These are phyloP conservation scores for Coemansia guatemalensis DNA, from an alignment of 192 early-diverging fungal species.

Conservation along the genomic window DNA sequence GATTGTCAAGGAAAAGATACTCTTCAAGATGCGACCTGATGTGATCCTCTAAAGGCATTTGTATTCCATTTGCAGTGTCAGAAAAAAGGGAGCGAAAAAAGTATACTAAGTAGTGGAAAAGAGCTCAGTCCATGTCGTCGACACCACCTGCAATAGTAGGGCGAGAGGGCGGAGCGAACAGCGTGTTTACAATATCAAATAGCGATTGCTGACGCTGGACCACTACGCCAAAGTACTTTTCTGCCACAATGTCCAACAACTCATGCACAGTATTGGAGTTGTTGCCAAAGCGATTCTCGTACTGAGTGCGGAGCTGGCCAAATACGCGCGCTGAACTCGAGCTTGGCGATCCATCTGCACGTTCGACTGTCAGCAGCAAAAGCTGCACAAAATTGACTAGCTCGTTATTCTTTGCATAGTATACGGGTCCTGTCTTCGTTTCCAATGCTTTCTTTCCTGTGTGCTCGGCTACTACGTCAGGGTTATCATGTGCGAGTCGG, in stretches of 20 bases:
- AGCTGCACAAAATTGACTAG: constrained; percentile 69
- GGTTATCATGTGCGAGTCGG: constrained; percentile 20
- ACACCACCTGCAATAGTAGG: constrained; percentile 22
- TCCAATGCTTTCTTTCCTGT: constrained; percentile 23
- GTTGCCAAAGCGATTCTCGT: constrained; percentile 35
- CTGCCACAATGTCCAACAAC: constrained; percentile 38
- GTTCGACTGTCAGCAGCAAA: constrained; percentile 64
- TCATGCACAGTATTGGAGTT: constrained; percentile 29
- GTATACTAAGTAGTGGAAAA: neutral
- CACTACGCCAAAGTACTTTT: constrained; percentile 53
- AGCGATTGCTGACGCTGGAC: constrained; percentile 50
- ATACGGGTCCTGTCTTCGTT: constrained; percentile 52
- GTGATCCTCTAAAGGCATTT: constrained; percentile 31
- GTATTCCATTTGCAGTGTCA: neutral
- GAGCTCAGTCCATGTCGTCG: constrained; percentile 41
- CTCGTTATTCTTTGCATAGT: constrained; percentile 46
- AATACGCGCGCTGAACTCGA: constrained; percentile 26
- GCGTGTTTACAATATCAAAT: constrained; percentile 49
- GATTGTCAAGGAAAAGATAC: constrained; percentile 46
- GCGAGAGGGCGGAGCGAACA: constrained; percentile 40
- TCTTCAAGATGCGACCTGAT: constrained; percentile 48
- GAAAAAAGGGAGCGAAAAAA: neutral
- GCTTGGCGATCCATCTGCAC: constrained; percentile 37
- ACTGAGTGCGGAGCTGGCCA: constrained; percentile 31
- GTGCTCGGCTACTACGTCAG: constrained; percentile 18